Conservation (phyloP, 2,329 filamentous ascomycete genomes). For the Penicillium sp. region DNA sequence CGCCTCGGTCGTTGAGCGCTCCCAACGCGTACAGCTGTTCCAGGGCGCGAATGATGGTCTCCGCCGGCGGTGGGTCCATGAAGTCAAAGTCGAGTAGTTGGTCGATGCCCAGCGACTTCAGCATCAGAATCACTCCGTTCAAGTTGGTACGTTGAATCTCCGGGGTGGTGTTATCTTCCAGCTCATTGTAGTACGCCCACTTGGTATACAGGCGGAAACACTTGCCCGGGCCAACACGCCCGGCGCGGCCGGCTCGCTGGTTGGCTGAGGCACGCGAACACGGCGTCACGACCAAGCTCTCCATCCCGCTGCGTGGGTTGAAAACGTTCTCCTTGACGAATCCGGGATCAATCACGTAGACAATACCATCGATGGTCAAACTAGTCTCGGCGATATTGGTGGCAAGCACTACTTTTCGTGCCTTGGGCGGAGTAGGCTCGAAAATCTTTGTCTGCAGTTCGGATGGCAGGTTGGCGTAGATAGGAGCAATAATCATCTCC, state of each 20-base stretch:
- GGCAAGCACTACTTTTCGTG: slow-evolving; percentile 86
- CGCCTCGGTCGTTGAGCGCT: slow-evolving; percentile 82
- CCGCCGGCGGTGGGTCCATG: slow-evolving; percentile 87
- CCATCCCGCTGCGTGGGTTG: slow-evolving; percentile 89
- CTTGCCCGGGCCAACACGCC: slow-evolving; percentile 87
- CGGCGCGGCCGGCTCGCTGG: slow-evolving; percentile 87
- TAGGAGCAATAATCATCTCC: slow-evolving; percentile 86
- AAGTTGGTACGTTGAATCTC: slow-evolving; percentile 92
- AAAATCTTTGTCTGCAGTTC: slow-evolving; percentile 93
- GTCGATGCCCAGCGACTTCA: slow-evolving; percentile 90
- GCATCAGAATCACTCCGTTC: slow-evolving; percentile 75
- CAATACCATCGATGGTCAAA: slow-evolving; percentile 92
- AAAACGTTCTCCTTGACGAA: slow-evolving; percentile 96
- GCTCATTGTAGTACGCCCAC: slow-evolving; percentile 90
- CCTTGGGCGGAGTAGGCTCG: slow-evolving; percentile 80
- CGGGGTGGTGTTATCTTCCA: slow-evolving; percentile 86
- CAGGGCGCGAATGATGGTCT: slow-evolving; percentile 82
- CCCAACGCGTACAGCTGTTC: slow-evolving; percentile 91
- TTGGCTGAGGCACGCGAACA: slow-evolving; percentile 91
- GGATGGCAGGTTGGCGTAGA: slow-evolving; percentile 89
- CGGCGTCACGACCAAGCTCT: slow-evolving; percentile 83
- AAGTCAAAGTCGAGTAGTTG: slow-evolving; percentile 93
- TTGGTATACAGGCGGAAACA: slow-evolving; percentile 93
- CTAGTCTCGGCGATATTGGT: slow-evolving; percentile 98
- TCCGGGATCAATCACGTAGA: slow-evolving; percentile 92